A percentile compares a stretch with the other conserved stretches of the same genome.
These are phyloP conservation scores for Kodamaea neixiangensis DNA, from an alignment of 805 yeast species.

Conservation along the genomic window DNA sequence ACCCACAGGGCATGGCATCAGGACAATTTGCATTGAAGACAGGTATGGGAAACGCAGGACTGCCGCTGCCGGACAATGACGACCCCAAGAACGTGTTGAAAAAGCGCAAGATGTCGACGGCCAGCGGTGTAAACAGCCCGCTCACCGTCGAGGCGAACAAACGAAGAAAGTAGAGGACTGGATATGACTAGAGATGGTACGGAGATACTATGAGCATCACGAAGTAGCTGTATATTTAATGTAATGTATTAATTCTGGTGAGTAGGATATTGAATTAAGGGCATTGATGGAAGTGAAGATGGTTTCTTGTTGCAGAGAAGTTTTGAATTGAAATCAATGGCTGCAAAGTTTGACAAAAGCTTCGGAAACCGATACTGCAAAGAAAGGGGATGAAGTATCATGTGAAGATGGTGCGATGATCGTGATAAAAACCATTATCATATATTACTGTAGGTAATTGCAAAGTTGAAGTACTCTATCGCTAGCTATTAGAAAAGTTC, in stretches of 20 bases:
- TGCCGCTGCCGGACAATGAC: conserved; percentile 11
- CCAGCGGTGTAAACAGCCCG: conserved; percentile 14
- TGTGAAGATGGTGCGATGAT: too few relatives aligned
- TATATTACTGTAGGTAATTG: too few relatives aligned
- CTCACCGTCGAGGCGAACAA: conserved; percentile 13
- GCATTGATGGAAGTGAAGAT: neutral
- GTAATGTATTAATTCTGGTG: neutral
- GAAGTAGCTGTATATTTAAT: neutral
- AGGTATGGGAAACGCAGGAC: conserved; percentile 5
- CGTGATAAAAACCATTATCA: too few relatives aligned
- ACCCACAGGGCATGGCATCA: neutral
- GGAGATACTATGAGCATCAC: neutral
- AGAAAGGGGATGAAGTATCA: too few relatives aligned
- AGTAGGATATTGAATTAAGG: neutral
- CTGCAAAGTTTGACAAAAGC: too few relatives aligned
- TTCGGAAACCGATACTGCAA: too few relatives aligned
- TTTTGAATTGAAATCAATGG: too few relatives aligned
- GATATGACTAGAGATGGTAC: neutral
- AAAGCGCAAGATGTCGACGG: conserved; percentile 15
- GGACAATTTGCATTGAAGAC: neutral
- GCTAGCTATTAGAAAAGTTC: too few relatives aligned
- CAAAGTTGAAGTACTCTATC: too few relatives aligned
- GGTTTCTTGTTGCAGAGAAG: neutral
- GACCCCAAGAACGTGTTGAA: conserved; percentile 13
- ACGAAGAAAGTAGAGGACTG: conserved; percentile 13